phyloP scores from a whole-genome alignment of 345 rosid species.

The Bruguiera parviflora region DNA sequence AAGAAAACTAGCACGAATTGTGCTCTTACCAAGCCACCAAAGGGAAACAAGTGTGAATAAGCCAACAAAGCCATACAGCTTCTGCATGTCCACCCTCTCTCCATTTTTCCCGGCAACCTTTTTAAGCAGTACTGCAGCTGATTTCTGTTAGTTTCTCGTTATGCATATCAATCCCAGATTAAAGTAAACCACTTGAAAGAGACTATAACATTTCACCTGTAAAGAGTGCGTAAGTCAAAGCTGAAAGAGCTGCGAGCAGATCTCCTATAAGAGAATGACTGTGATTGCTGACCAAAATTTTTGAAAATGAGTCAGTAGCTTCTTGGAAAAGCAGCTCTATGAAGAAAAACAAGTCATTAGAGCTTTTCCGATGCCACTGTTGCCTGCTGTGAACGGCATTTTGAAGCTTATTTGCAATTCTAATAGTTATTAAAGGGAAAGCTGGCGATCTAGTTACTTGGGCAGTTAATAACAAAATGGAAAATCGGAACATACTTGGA shows the following conservation, averaged over 20 bases:
- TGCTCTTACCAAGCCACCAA: constrained; percentile 46
- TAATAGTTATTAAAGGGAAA: too few relatives aligned
- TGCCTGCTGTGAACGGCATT: too few relatives aligned
- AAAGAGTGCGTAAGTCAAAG: constrained; percentile 40
- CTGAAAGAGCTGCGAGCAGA: constrained; percentile 42
- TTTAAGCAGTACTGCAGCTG: constrained; percentile 39
- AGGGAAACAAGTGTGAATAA: constrained; percentile 30
- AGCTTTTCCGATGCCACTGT: too few relatives aligned
- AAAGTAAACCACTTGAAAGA: not conserved
- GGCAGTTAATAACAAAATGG: not conserved
- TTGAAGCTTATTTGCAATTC: too few relatives aligned
- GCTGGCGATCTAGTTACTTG: not conserved
- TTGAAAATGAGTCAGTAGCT: not conserved
- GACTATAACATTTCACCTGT: constrained; percentile 22
- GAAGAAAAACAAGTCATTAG: too few relatives aligned
- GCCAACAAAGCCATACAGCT: constrained; percentile 45
- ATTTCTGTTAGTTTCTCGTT: not conserved
- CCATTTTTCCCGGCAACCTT: constrained; percentile 44
- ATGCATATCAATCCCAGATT: not conserved
- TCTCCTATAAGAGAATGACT: constrained; percentile 38
- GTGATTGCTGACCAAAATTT: constrained; percentile 11
- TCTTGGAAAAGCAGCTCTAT: too few relatives aligned
- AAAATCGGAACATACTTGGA: constrained; percentile 15
- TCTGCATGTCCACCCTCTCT: constrained; percentile 44
- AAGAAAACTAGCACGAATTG: not conserved